Evolutionary conservation across 1,139 yeast genomes (phyloP), one percentile per base, ranked within the genome.

Genomic region (Protomyces inouyei): DNA sequence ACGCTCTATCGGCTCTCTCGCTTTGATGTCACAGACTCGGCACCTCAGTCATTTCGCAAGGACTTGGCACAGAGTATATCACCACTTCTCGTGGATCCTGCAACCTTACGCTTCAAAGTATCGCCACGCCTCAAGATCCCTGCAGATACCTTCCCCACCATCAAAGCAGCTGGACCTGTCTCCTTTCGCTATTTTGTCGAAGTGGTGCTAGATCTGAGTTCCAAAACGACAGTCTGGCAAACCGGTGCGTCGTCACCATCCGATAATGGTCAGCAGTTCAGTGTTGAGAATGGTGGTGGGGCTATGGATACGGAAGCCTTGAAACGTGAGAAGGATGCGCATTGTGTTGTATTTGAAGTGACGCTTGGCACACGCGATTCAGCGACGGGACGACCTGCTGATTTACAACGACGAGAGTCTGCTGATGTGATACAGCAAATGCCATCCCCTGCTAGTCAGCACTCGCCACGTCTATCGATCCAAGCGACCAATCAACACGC

Each of bases 141-240:
- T 0, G 83, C 88, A 0, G 97, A 91, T 70, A 85, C 89, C 0
- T 89, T 91, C 73, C 95, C 97, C 0, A 88, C 96, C 0, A 87
- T 90, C 14, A 81, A 83, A 51, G 88, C 88, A 1, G 84, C 89
- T 67, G 85, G 85, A 1, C 90, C 90, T 3, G 82, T 91, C 1
- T 60, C 64, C 2, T 91, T 91, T 74, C 95, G 88, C 71, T 91
- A 91, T 73, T 88, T 87, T 72, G 78, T 91, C 18, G 97, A 91
- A 73, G 93, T 87, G 0, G 80, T 90, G 65, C 83, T 88, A 28
- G 91, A 90, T 71, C 76, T 91, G 43, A 81, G 85, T 2, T 81
- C 80, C 52, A 79, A 80, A 32, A 25, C 64, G 25, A 54, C 51
- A 12, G 53, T 54, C 5, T 54, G 64, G 52, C 56, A 52, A 10